Base-by-base conservation (phyloP, 2,329 filamentous ascomycete species). In the Trichophyton mentagrophytes region DNA sequence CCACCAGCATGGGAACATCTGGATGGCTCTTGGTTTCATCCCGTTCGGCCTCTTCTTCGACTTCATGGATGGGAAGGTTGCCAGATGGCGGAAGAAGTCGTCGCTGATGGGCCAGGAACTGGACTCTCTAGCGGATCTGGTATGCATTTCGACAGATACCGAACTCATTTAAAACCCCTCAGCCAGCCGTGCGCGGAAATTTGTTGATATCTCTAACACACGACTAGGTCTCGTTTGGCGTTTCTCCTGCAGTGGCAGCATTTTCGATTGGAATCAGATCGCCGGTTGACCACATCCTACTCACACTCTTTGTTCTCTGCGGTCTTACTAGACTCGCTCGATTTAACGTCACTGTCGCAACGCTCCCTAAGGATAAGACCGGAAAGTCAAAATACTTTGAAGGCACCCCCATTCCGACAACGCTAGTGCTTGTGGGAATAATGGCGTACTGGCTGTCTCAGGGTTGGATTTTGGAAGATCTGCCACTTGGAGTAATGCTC, bases 51-150 rank as follows among this genome's bases (percentile, higher is more conserved):
- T 97, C 11, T 96, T 97, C 79, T 97, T 97, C 74, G 93, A 99
- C 75, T 95, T 96, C 71, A 90, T 97, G 81, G 93, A 99, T 74
- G 93, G 93, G 71, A 93, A 91, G 72, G 91, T 99, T 61, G 93
- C 93, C 65, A 82, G 93, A 66, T 97, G 93, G 93, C 85, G 93
- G 72, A 87, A 90, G 77, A 99, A 96, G 85, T 93, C 89, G 69
- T 95, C 89, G 68, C 80, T 99, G 72, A 97, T 99, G 92, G 93
- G 93, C 11, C 92, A 96, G 75, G 93, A 99, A 76, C 79, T 99
- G 61, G 93, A 99, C 74, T 97, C 92, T 5, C 80, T 99, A 56
- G 93, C 93, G 60, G 93, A 99, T 73, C 74, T 99, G 79, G 90
- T 96, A 86, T 30, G 83, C 69, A 33, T 44, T 38, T 38, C 33